Conservation (phyloP, 352 stramenopile species). For the Plasmopara halstedii region DNA sequence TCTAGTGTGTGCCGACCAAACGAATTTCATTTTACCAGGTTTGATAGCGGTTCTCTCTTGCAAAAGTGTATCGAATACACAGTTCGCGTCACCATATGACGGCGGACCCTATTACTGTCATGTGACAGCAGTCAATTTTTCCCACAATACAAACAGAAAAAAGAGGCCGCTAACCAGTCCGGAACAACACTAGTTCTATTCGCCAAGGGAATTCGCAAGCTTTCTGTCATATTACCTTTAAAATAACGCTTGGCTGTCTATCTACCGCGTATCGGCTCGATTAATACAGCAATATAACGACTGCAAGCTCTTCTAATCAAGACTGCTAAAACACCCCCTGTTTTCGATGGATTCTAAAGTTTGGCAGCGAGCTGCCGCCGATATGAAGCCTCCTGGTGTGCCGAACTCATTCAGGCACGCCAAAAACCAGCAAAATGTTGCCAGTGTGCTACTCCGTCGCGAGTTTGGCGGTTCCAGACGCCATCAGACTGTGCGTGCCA, state of each 20-base stretch:
- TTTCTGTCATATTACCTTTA: not conserved
- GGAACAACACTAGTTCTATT: slow-evolving; percentile 1
- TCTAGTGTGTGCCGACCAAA: no score
- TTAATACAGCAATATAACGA: slow-evolving; percentile 2
- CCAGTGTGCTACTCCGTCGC: slow-evolving; percentile 46
- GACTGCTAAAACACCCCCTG: slow-evolving; percentile 14
- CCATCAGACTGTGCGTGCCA: slow-evolving; percentile 33
- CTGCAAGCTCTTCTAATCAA: not conserved
- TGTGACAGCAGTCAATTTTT: slow-evolving; percentile 19
- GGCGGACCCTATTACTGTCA: slow-evolving; percentile 1
- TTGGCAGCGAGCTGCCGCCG: slow-evolving; percentile 61
- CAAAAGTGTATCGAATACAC: no score
- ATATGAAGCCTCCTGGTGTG: slow-evolving; percentile 62
- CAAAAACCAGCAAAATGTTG: slow-evolving; percentile 61
- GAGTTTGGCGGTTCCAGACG: slow-evolving; percentile 39
- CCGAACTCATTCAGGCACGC: slow-evolving; percentile 68
- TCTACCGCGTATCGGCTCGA: not conserved
- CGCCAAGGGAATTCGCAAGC: slow-evolving; percentile 6
- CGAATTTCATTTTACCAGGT: no score
- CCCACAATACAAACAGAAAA: slow-evolving; percentile 1
- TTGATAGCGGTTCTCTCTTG: no score
- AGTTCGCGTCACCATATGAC: slow-evolving; percentile 12
- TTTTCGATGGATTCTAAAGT: slow-evolving; percentile 39
- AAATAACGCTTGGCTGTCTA: slow-evolving; percentile 3
- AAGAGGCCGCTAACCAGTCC: slow-evolving; percentile 7